phyloP scores from a whole-genome alignment of 306 rosid species.

The Casuarina cunninghamiana region DNA sequence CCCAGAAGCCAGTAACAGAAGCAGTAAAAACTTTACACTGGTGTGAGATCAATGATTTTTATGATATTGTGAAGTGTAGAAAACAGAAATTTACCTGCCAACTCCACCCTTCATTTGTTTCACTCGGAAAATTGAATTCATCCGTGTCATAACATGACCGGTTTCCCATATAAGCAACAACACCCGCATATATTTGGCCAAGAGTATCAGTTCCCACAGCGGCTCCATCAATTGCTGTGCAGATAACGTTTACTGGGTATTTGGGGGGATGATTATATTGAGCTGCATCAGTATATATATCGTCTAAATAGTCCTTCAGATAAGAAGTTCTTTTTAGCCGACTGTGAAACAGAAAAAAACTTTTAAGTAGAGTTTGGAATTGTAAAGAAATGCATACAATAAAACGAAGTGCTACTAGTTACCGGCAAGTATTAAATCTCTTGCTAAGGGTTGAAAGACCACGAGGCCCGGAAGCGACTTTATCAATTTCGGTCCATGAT shows the following conservation, averaged over 20 bases:
- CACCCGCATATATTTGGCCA: constrained; percentile 38
- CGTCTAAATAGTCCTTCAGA: constrained; percentile 33
- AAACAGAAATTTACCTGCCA: constrained; percentile 38
- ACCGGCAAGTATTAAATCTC: constrained; percentile 57
- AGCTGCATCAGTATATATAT: constrained; percentile 17
- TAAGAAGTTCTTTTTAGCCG: constrained; percentile 19
- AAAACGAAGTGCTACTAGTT: neutral
- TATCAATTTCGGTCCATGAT: constrained; percentile 64
- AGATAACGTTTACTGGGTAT: constrained; percentile 26
- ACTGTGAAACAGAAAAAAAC: neutral
- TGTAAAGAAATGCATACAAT: neutral
- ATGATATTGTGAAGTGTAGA: neutral
- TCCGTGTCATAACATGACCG: constrained; percentile 30
- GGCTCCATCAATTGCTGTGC: constrained; percentile 37
- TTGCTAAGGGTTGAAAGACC: constrained; percentile 50
- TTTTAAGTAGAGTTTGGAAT: neutral
- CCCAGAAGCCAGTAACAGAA: too few species aligned
- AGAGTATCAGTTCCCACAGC: constrained; percentile 12
- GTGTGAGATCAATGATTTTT: too few species aligned
- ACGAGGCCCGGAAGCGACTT: constrained; percentile 31
- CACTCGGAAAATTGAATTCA: constrained; percentile 10
- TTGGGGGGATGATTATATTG: constrained; percentile 33
- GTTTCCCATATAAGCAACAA: constrained; percentile 5
- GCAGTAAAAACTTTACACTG: too few species aligned
- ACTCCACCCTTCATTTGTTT: constrained; percentile 31